Conservation (phyloP, 768 basidiomycete species). For the Termitomyces sp. region DNA sequence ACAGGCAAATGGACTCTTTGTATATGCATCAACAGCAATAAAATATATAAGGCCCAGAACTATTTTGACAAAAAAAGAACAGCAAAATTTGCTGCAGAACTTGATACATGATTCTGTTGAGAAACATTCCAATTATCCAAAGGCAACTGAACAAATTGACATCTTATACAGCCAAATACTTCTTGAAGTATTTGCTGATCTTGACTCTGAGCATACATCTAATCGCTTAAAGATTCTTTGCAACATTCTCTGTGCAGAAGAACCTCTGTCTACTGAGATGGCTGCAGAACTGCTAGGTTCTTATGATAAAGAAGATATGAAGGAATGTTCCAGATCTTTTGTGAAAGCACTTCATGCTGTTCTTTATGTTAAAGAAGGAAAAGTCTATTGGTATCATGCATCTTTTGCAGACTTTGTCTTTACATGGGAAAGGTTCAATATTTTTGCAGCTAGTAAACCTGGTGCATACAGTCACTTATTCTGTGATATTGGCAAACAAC, state of each 20-base stretch:
- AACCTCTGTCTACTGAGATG: not conserved
- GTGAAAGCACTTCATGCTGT: not conserved
- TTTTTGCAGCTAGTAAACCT: not conserved
- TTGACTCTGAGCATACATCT: not conserved
- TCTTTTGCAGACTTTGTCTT: not conserved
- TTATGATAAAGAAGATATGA: not conserved
- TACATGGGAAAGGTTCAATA: not conserved
- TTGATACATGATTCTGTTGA: not conserved
- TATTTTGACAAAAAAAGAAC: not conserved
- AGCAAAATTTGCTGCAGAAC: not conserved
- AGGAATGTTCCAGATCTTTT: not conserved
- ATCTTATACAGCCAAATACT: not conserved
- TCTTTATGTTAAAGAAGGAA: not conserved
- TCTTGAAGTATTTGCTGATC: not conserved
- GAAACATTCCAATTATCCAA: not conserved
- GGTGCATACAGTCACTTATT: not conserved
- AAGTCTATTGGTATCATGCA: not conserved
- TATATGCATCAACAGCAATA: not conserved
- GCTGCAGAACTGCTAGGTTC: not conserved
- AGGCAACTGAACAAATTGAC: not conserved
- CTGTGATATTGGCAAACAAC: not conserved
- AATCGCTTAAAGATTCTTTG: not conserved
- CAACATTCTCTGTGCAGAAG: not conserved
- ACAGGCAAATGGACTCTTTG: not conserved
- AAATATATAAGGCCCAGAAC: not conserved